Base-by-base conservation (phyloP, 768 basidiomycete genomes). In the Suillus americanus region DNA sequence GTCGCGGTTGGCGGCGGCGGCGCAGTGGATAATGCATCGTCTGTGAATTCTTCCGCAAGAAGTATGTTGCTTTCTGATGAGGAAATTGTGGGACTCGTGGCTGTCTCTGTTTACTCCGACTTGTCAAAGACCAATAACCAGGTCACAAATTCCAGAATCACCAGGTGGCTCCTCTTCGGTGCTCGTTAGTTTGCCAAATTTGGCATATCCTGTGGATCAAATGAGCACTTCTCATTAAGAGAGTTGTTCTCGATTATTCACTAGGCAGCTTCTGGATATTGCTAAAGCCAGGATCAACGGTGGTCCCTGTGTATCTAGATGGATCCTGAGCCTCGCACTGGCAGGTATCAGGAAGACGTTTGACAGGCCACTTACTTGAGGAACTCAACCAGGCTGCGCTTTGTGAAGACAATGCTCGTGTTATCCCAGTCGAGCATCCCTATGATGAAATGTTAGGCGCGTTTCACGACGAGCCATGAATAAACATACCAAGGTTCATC, bases 371-470 rank as follows among this genome's bases (percentile, higher is more conserved):
- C 83, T 69, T 74, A 91, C 90, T 88, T 90, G 67, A 93, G 78
- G 73, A 93, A 93, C 69, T 92, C 91, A 61, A 92, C 80, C 67
- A 93, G 78, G 50, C 85, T 79, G 46, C 91, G 85, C 71, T 93
- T 93, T 16, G 90, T 92, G 73, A 93, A 92, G 35, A 93, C 86
- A 66, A 93, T 90, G 65, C 77, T 85, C 56, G 89, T 91, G 14
- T 77, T 73, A 71, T 92, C 91, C 91, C 91, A 92, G 75, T 93
- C 91, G 67, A 93, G 79, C 86, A 90, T 84, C 65, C 90, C 91
- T 91, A 62, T 30, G 2, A 5, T 61, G 20, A 41, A 28, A 48
- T 33, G 37, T 48, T 18, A 14, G 45, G 30, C 45, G 64, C 28
- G 30, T 18, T 35, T 20, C 56, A 35, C 14, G 25, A 63, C 51